Percentiles rank a stretch among this genome's conserved stretches.
These are phyloP conservation scores for Sporisorium exsertum DNA, from an alignment of 1,284 basidiomycete genomes.

Conservation along the genomic window DNA sequence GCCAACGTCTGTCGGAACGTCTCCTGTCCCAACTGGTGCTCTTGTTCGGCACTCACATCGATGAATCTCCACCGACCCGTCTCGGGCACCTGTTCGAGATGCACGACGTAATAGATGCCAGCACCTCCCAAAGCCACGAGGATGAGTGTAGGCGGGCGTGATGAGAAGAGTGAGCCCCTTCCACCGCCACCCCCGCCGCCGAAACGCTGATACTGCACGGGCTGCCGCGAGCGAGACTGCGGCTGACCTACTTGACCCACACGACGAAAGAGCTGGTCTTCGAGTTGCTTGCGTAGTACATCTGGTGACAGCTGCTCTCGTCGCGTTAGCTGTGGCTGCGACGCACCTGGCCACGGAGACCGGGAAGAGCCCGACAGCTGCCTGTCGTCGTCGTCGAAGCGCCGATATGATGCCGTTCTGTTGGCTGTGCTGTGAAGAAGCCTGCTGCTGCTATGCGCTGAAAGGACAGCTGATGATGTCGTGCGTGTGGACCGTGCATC, in stretches of 20 bases:
- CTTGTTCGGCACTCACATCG: constrained; percentile 57
- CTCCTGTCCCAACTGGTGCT: constrained; percentile 70
- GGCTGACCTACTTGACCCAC: constrained; percentile 19
- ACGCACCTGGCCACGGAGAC: constrained; percentile 3
- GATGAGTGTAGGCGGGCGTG: constrained; percentile 44
- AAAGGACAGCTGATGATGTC: not conserved
- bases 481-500: not conserved
- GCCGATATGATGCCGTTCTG: constrained; percentile 1
- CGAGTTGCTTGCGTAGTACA: constrained; percentile 28
- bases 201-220: constrained; percentile 36
- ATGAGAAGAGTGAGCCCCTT: constrained; percentile 13
- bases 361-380: not conserved
- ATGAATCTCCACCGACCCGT: constrained; percentile 67
- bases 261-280: constrained; percentile 41
- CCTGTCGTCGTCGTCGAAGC: constrained; percentile 1
- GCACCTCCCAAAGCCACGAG: constrained; percentile 47
- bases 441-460: not conserved
- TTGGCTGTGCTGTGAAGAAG: not conserved
- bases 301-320: constrained; percentile 33
- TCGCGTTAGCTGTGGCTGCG: constrained; percentile 7
- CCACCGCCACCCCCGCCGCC: constrained; percentile 21
- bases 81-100: constrained; percentile 64
- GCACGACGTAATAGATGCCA: constrained; percentile 61
- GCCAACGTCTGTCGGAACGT: constrained; percentile 74
- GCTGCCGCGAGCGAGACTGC: constrained; percentile 14